Base-by-base conservation (phyloP, 306 rosid genomes). In the Malus domestica region DNA sequence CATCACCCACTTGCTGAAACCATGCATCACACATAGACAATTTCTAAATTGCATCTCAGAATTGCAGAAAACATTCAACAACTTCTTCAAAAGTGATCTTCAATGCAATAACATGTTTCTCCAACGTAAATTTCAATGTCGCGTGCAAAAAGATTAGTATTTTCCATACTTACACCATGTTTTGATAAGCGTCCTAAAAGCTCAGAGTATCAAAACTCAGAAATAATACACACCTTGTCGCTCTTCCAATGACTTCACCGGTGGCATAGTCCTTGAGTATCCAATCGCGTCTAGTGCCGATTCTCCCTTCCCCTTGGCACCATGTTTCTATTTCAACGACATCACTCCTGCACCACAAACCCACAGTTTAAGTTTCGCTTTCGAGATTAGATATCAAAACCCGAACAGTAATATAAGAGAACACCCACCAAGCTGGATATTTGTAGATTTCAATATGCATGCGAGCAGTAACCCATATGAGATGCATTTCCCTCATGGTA, bases 381-480 rank as follows among this genome's bases (percentile, higher is more conserved):
- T 7, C 16, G 5, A 7, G 70, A 59, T 12, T 10, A 73, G 15
- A 76, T 55, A 73, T 73, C 40, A 71, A 59, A 76, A 71, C 3
- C 9, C 73, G 10, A 71, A 69, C 32, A 25, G 16, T 6, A 74
- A 38, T 18, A 1, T 65, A 30, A 11, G 42, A 75, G 6, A 84
- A 81, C 30, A 75, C 87, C 54, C 63, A 95, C 99, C 97, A 92
- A 75, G 97, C 96, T 61, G 99, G 97, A 83, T 95, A 95, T 77
- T 85, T 95, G 87, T 89, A 95, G 87, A 95, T 86, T 87, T 95
- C 97, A 71, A 95, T 92, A 81, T 95, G 99, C 99, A 95, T 95
- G 58, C 97, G 97, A 72, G 99, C 97, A 49, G 99, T 90, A 65
- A 95, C 99, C 98, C 99, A 95, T 79, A 95, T 95, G 71, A 95